Evolutionary conservation across 345 rosid species (phyloP).

Genomic region (Gossypium sturtianum): DNA sequence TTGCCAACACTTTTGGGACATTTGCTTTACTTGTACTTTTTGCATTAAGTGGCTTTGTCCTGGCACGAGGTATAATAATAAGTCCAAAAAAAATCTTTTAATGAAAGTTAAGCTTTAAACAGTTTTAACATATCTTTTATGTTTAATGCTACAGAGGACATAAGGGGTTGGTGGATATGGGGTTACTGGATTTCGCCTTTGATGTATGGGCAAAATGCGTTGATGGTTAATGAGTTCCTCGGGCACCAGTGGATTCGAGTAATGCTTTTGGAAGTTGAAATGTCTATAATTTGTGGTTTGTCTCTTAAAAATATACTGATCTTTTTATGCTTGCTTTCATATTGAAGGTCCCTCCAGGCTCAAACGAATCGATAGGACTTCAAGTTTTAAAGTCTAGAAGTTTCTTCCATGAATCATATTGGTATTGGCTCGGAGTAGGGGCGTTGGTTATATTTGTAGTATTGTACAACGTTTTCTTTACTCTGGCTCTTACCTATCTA

Average conservation of each 20-base stretch:
- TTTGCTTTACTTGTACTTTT: conserved; percentile 44
- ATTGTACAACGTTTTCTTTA: conserved; percentile 39
- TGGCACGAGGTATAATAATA: conserved; percentile 41
- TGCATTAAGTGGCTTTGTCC: conserved; percentile 56
- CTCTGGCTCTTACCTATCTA: conserved; percentile 48
- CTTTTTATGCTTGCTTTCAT: background rate
- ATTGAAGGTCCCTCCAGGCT: conserved; percentile 18
- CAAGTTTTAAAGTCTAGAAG: conserved; percentile 38
- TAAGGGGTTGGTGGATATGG: conserved; percentile 92
- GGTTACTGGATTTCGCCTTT: conserved; percentile 76
- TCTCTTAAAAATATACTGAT: background rate
- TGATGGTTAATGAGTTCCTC: conserved; percentile 58
- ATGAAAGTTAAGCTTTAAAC: background rate
- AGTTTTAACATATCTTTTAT: background rate
- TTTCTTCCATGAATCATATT: conserved; percentile 32
- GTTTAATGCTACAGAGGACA: conserved; percentile 36
- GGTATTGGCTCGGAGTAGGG: conserved; percentile 72
- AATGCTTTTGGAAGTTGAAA: conserved; percentile 17
- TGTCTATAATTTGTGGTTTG: background rate
- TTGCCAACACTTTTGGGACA: conserved; percentile 58
- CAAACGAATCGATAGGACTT: conserved; percentile 36
- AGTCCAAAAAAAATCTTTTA: background rate
- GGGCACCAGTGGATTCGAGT: conserved; percentile 63
- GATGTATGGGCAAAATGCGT: conserved; percentile 75
- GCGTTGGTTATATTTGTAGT: conserved; percentile 43